phyloP scores from a whole-genome alignment of 1,139 yeast genomes.

The Magnusiomyces ingens region DNA sequence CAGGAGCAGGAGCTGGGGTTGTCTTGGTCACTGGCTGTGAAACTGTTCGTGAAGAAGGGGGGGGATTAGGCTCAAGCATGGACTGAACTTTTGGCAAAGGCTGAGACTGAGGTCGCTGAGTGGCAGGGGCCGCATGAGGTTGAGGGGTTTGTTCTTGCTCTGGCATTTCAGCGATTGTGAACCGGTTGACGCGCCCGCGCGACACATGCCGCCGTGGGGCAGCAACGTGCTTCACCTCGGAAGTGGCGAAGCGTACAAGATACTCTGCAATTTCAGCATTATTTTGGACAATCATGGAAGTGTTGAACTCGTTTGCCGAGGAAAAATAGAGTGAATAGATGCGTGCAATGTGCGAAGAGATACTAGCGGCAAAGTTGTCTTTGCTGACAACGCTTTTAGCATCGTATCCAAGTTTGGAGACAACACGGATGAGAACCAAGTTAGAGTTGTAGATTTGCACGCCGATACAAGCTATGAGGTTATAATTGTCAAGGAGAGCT shows the following conservation, averaged over 20 bases:
- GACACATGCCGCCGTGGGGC: too few relatives aligned
- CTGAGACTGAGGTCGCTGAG: too few relatives aligned
- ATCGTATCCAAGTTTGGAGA: constrained; percentile 27
- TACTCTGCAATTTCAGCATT: constrained; percentile 23
- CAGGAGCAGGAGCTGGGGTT: background rate
- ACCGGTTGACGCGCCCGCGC: too few relatives aligned
- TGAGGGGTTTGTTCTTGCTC: too few relatives aligned
- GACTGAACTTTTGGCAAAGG: background rate
- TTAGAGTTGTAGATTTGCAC: constrained; percentile 17
- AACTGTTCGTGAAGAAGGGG: background rate
- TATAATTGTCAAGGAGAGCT: constrained; percentile 33
- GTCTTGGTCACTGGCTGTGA: background rate
- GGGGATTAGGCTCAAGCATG: background rate
- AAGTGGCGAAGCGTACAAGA: constrained; percentile 28
- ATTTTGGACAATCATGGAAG: constrained; percentile 23
- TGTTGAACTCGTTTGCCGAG: constrained; percentile 26
- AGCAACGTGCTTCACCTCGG: background rate
- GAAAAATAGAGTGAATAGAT: constrained; percentile 30
- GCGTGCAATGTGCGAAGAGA: constrained; percentile 30
- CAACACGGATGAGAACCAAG: constrained; percentile 20
- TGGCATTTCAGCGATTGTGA: too few relatives aligned
- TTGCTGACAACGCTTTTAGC: constrained; percentile 24
- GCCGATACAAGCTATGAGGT: constrained; percentile 39
- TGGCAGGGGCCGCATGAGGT: too few relatives aligned
- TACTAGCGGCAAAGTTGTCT: constrained; percentile 23